Evolutionary conservation across 768 basidiomycete genomes (phyloP).

Genomic region (Pholiota microspora): DNA sequence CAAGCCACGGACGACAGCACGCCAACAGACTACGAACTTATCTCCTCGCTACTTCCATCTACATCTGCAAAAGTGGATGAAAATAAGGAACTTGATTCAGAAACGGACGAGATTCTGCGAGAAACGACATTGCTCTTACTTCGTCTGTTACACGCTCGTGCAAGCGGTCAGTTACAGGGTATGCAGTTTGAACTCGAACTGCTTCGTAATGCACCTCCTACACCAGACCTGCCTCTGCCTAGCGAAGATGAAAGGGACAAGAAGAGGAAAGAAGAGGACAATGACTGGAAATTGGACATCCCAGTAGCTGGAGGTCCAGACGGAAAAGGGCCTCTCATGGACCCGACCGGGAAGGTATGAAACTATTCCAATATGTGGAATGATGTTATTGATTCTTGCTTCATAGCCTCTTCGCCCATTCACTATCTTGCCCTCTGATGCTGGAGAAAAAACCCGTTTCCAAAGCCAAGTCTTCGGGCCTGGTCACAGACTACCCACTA

Average conservation of each 20-base stretch:
- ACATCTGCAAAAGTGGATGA: constrained; percentile 22
- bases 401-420: constrained; percentile 85
- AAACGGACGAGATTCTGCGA: constrained; percentile 65
- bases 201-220: constrained; percentile 51
- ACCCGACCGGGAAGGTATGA: constrained; percentile 72
- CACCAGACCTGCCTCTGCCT: constrained; percentile 27
- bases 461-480: constrained; percentile 83
- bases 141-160: constrained; percentile 68
- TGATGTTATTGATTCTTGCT: background rate
- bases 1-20: constrained; percentile 27
- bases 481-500: constrained; percentile 83
- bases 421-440: constrained; percentile 80
- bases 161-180: constrained; percentile 64
- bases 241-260: constrained; percentile 38
- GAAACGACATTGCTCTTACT: constrained; percentile 69
- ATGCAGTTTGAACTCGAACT: constrained; percentile 73
- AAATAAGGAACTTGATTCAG: constrained; percentile 51
- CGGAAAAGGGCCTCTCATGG: constrained; percentile 64
- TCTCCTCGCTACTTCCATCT: constrained; percentile 57
- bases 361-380: background rate
- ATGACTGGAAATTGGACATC: constrained; percentile 75
- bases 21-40: constrained; percentile 58
- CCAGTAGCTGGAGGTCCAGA: constrained; percentile 41
- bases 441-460: constrained; percentile 66
- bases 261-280: constrained; percentile 40